Percentiles rank a stretch among this genome's conserved stretches.
Evolutionary conservation across 495 filamentous ascomycete species (phyloP).

Genomic region (Penicillium pancosmium): DNA sequence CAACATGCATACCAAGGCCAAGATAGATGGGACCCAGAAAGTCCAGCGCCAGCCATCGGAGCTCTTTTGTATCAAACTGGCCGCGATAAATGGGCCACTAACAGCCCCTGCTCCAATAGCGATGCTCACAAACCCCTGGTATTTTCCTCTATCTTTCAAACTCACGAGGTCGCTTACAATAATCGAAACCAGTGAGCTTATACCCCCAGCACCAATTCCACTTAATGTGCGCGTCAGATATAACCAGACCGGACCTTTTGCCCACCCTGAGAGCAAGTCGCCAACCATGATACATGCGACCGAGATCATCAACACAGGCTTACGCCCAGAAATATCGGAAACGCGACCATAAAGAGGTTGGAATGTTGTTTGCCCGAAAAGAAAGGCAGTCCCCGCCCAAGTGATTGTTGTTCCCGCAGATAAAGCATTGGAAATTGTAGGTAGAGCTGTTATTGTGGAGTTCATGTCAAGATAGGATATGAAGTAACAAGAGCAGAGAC

Average conservation of each 20-base stretch:
- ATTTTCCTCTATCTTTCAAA: constrained; percentile 41
- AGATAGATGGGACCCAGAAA: constrained; percentile 14
- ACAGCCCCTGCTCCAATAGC: constrained; percentile 40
- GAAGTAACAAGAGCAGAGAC: constrained; percentile 52
- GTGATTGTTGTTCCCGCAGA: constrained; percentile 59
- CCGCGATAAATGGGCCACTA: constrained; percentile 42
- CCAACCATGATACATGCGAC: constrained; percentile 49
- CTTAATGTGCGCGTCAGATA: constrained; percentile 53
- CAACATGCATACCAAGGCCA: constrained; percentile 30
- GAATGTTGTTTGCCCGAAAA: constrained; percentile 69
- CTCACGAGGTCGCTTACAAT: constrained; percentile 48
- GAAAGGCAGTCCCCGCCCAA: constrained; percentile 71
- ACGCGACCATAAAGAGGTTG: constrained; percentile 57
- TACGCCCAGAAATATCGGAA: constrained; percentile 58
- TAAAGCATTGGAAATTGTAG: constrained; percentile 58
- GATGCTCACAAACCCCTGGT: constrained; percentile 42
- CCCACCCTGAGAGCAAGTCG: constrained; percentile 50
- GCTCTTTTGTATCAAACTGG: constrained; percentile 13
- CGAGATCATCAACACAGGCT: constrained; percentile 45
- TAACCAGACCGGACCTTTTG: constrained; percentile 46
- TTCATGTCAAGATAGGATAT: constrained; percentile 65
- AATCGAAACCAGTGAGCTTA: constrained; percentile 47
- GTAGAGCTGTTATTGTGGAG: constrained; percentile 55
- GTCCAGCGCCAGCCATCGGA: constrained; percentile 12
- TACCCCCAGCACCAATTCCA: constrained; percentile 50